phyloP scores from a whole-genome alignment of 371 early-diverging fungal genomes.

The Mortierella sp. region DNA sequence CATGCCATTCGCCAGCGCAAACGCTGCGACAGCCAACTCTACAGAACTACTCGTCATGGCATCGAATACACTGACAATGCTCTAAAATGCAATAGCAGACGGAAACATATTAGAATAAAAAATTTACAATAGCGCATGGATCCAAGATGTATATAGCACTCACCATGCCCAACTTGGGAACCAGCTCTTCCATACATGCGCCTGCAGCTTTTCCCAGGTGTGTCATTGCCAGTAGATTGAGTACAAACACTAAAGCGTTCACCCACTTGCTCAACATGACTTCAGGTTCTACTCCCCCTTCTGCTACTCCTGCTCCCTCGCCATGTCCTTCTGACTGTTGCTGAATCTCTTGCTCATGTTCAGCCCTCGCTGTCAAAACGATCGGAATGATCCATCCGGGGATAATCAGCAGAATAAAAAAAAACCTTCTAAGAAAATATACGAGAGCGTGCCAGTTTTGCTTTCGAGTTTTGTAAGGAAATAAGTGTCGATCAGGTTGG shows the following conservation, averaged over 20 bases:
- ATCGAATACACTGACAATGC: constrained; percentile 38
- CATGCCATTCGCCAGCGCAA: constrained; percentile 82
- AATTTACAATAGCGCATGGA: neutral
- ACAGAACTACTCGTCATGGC: constrained; percentile 76
- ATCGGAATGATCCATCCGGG: constrained; percentile 44
- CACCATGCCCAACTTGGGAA: constrained; percentile 43
- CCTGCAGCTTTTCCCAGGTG: constrained; percentile 50
- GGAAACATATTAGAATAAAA: neutral
- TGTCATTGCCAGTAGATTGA: constrained; percentile 51
- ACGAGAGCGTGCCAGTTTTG: constrained; percentile 26
- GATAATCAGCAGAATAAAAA: constrained; percentile 33
- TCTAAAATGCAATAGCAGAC: constrained; percentile 10
- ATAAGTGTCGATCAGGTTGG: constrained; percentile 39
- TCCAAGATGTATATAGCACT: neutral
- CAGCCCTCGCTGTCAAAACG: constrained; percentile 28
- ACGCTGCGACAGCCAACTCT: constrained; percentile 83
- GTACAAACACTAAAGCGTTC: constrained; percentile 22
- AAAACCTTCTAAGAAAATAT: constrained; percentile 35
- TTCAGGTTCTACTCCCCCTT: neutral
- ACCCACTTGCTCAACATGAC: constrained; percentile 22
- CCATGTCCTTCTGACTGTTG: constrained; percentile 2
- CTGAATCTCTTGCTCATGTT: constrained; percentile 1
- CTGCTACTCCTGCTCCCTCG: neutral
- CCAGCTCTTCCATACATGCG: constrained; percentile 36
- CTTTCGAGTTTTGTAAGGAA: constrained; percentile 33